A percentile compares a stretch with the other conserved stretches of the same genome.
Conservation (phyloP, 441 rosid genomes). For the Kokia cookei region DNA sequence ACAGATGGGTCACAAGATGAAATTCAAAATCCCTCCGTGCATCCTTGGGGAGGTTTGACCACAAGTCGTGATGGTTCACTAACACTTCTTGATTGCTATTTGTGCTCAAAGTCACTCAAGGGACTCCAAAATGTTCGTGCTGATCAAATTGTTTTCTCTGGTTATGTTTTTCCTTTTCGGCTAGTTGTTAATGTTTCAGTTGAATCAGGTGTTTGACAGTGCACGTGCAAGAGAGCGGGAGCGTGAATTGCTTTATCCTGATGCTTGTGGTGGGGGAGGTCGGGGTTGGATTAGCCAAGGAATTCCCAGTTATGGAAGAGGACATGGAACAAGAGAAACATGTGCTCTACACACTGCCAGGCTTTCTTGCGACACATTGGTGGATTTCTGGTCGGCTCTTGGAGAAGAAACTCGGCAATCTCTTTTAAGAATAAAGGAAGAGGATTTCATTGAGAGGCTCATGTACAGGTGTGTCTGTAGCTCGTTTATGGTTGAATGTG, state of each 20-base stretch:
- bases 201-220: conserved; percentile 83
- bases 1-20: conserved; percentile 47
- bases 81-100: conserved; percentile 76
- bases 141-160: neutral
- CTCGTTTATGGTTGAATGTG: conserved; percentile 16
- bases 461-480: conserved; percentile 68
- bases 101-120: conserved; percentile 61
- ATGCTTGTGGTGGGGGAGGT: conserved; percentile 98
- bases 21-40: conserved; percentile 75
- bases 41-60: conserved; percentile 97
- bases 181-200: conserved; percentile 29
- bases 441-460: conserved; percentile 96
- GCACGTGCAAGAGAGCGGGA: conserved; percentile 88
- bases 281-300: conserved; percentile 99
- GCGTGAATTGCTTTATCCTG: conserved; percentile 89
- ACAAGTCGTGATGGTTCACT: conserved; percentile 78
- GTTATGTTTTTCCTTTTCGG: conserved; percentile 5
- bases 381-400: conserved; percentile 93
- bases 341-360: conserved; percentile 93
- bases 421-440: conserved; percentile 95
- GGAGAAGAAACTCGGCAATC: conserved; percentile 84
- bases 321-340: conserved; percentile 89
- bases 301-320: conserved; percentile 71
- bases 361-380: conserved; percentile 91
- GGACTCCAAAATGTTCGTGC: conserved; percentile 72